Evolutionary conservation across 768 basidiomycete species (phyloP).

Genomic region (Boletus barrowsii): DNA sequence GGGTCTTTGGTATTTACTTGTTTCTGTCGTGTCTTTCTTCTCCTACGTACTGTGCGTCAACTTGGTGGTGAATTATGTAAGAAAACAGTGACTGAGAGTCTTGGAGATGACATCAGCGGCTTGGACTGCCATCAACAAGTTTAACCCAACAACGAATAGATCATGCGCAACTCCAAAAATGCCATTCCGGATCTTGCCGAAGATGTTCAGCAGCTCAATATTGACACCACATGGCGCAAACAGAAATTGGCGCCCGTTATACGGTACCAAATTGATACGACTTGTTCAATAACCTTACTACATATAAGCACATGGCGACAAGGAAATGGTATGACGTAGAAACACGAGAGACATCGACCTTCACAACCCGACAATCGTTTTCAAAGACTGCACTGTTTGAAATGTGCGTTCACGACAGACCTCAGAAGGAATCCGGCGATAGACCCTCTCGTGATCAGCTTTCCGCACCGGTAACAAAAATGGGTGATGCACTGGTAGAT

Average conservation of each 20-base stretch:
- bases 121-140: conserved; percentile 33
- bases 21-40: too few relatives aligned
- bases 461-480: conserved; percentile 53
- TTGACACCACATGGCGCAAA: too few relatives aligned
- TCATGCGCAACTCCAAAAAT: conserved; percentile 28
- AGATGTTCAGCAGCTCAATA: conserved; percentile 24
- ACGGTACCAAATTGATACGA: too few relatives aligned
- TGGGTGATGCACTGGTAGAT: conserved; percentile 46
- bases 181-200: conserved; percentile 21
- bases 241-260: too few relatives aligned
- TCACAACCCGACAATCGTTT: background rate
- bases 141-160: conserved; percentile 29
- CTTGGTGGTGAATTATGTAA: too few relatives aligned
- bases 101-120: conserved; percentile 28
- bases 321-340: too few relatives aligned
- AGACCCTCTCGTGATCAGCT: conserved; percentile 40
- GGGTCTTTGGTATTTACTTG: too few relatives aligned
- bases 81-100: too few relatives aligned
- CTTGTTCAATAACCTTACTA: background rate
- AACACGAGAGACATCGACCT: background rate
- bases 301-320: too few relatives aligned
- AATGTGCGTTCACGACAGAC: conserved; percentile 34
- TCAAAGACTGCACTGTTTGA: conserved; percentile 31
- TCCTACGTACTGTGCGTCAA: too few relatives aligned
- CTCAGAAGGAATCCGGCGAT: conserved; percentile 27